phyloP scores from a whole-genome alignment of 192 early-diverging fungal species.

The Umbelopsis sp. region DNA sequence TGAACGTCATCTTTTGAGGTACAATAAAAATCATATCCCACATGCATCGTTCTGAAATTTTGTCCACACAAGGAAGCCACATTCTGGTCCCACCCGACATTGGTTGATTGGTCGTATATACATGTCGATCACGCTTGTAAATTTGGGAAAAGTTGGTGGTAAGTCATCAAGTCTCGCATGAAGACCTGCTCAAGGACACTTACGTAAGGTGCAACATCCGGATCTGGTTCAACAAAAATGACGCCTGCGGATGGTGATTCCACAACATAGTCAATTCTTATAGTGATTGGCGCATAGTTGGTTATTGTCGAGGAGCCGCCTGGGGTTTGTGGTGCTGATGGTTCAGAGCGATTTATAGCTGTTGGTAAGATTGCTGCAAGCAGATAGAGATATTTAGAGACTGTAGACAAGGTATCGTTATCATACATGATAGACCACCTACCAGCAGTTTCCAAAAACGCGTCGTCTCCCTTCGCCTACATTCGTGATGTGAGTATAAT shows the following conservation, averaged over 20 bases:
- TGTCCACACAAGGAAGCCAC: conserved; percentile 84
- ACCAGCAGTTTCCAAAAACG: neutral
- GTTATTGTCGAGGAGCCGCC: conserved; percentile 5
- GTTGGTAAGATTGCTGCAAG: neutral
- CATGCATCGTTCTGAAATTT: conserved; percentile 62
- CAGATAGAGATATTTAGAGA: neutral
- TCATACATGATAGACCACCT: neutral
- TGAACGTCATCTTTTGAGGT: conserved; percentile 47
- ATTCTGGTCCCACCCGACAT: conserved; percentile 66
- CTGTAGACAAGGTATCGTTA: neutral
- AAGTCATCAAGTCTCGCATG: neutral
- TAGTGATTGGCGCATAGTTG: conserved; percentile 43
- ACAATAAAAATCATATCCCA: conserved; percentile 83
- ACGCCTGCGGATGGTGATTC: conserved; percentile 52
- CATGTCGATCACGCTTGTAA: conserved; percentile 45
- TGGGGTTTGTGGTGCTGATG: conserved; percentile 41
- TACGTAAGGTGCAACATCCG: conserved; percentile 57
- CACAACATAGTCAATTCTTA: conserved; percentile 56
- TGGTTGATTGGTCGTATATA: conserved; percentile 70
- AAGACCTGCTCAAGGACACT: conserved; percentile 7
- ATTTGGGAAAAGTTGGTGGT: neutral
- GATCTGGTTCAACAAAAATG: conserved; percentile 60
- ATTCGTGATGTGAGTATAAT: neutral
- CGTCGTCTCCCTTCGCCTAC: conserved; percentile 11
- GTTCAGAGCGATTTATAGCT: conserved; percentile 35